Evolutionary conservation across 2,329 filamentous ascomycete genomes (phyloP), one percentile per base, ranked within the genome.

Genomic region (Botryotinia convoluta): DNA sequence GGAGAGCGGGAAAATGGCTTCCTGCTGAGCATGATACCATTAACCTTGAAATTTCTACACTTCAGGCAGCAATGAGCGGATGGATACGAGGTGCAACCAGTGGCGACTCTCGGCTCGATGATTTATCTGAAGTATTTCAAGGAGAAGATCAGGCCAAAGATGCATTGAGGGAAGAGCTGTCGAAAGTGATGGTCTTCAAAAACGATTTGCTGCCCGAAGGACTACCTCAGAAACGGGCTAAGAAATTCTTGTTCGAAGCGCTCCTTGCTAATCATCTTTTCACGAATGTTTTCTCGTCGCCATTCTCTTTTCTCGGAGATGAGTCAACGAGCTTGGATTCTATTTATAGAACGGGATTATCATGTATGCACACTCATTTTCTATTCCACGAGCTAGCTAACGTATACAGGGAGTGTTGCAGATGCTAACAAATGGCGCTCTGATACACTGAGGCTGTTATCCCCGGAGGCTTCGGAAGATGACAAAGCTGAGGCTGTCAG

Each of bases 401-500:
- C 32, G n/a, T 1, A 20, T 1, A 4, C 45, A 77, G 75, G 71
- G 70, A 77, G 69, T 57, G 32, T 57, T 18, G 16, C 71, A 74
- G 75, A 77, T 39, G 75, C 76, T 3, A 71, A 77, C 72, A 70
- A 32, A 18, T 77, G 76, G 74, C 75, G 76, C 7, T 75, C 74
- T 48, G 70, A 77, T 67, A 77, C 74, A 16, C 18, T 75, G 16
- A 65, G 67, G 42, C 26, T 69, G 5, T 45, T 72, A 29, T 62
- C 2, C 8, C 64, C 72, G 29, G 60, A 60, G 29, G 44, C 8
- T 37, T 32, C 45, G 10, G 6, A 12, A 1, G 59, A 77, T 72
- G 71, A 20, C 20, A 8, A 73, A 1, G 18, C 71, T 22, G 59
- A 65, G 14, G 32, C 61, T 22, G 20, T 8, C 39, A 7, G 48